These are phyloP conservation scores for Prunus campanulata DNA, from an alignment of 306 rosid genomes.

Conservation along the genomic window DNA sequence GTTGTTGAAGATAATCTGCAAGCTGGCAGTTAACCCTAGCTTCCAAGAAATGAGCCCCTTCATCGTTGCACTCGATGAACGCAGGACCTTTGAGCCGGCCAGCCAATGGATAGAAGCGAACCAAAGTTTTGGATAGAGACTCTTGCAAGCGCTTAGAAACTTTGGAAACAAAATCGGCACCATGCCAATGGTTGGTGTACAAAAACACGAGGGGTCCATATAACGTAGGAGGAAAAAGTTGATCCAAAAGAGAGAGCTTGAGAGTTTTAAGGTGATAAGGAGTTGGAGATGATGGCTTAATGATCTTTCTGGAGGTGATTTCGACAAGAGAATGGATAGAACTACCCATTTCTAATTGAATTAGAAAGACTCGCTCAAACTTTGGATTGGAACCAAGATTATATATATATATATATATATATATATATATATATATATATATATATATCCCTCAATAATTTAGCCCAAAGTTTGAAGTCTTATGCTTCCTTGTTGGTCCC, in stretches of 20 bases:
- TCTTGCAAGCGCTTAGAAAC: neutral
- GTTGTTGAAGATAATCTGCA: neutral
- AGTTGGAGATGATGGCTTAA: no score
- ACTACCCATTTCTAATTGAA: neutral
- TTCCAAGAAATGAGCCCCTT: neutral
- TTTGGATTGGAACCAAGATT: neutral
- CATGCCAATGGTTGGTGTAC: neutral
- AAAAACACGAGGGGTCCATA: neutral
- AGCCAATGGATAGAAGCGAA: neutral
- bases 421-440: no score
- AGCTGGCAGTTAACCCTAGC: neutral
- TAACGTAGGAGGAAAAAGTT: no score
- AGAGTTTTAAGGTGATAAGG: no score
- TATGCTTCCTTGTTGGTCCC: no score
- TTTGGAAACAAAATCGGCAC: neutral
- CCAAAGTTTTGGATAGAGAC: slow-evolving; percentile 1
- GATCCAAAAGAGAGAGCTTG: no score
- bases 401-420: no score
- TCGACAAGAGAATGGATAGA: no score
- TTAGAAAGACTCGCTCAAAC: neutral
- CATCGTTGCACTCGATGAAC: neutral
- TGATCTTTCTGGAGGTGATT: no score
- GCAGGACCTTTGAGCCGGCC: neutral
- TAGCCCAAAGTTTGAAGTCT: no score
- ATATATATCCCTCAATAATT: no score